Evolutionary conservation across 192 early-diverging fungal genomes (phyloP), one percentile per base, ranked within the genome.

Genomic region (Coemansia sp.): DNA sequence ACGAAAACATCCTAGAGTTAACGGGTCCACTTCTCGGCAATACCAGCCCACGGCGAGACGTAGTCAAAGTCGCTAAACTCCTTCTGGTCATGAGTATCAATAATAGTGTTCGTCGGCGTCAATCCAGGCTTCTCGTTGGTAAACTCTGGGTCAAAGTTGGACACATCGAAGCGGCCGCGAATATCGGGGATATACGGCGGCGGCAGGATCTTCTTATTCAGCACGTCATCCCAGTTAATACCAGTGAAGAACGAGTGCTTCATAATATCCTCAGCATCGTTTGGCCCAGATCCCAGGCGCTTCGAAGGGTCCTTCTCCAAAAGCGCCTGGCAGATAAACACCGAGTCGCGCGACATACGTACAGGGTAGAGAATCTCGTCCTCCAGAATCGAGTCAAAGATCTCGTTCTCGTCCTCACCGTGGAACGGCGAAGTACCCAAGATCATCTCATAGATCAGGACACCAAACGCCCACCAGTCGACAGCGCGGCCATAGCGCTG

Each of bases 91-190:
- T 86, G 84, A 15, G 81, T 77, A 4, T 87, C 89, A 45, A 98
- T 80, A 30, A 93, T 87, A 45, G 90, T 91, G 60, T 95, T 89
- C 49, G 93, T 91, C 0, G 96, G 97, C 16, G 97, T 98, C 59
- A 99, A 71, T 0, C 94, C 93, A 2, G 97, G 96, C 58, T 86
- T 81, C 85, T 98, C 96, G 40, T 86, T 84, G n/a, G 97, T 99
- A 69, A 99, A 99, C 84, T 99, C 96, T 18, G 90, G 88, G 71
- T 99, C 97, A 90, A 99, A 99, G 89, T 98, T 98, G 39, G 95
- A 97, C 12, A 92, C 90, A 71, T 99, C 97, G 15, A 91, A 88
- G 59, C 90, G 85, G 27, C 85, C 69, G 45, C 73, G 76, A 59
- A 99, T 90, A 43, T 87, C 89, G 20, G 97, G 97, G 30, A 87